These are phyloP conservation scores for Pezicula rhizophila DNA, from an alignment of 2,329 filamentous ascomycete species.

Conservation along the genomic window DNA sequence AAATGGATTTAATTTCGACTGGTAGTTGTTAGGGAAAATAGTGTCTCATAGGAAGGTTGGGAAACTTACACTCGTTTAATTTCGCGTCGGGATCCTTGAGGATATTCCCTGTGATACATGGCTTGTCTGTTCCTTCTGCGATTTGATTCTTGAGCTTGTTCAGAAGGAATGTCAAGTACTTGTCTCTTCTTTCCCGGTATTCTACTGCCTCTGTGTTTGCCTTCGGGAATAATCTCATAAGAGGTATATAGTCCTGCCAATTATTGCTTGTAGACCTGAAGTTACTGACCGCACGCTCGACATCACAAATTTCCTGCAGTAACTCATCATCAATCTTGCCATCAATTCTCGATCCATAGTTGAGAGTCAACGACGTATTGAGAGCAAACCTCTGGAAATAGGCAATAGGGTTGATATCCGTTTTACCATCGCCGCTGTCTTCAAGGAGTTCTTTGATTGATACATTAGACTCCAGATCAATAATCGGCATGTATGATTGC, in stretches of 20 bases:
- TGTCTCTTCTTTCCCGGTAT: constrained; percentile 63
- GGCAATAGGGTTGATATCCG: constrained; percentile 63
- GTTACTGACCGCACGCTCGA: constrained; percentile 70
- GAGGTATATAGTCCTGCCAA: constrained; percentile 78
- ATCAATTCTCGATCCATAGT: constrained; percentile 72
- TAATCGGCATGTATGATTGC: constrained; percentile 75
- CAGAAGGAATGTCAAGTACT: constrained; percentile 55
- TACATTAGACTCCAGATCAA: constrained; percentile 68
- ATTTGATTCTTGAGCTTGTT: constrained; percentile 56
- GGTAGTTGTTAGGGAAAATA: constrained; percentile 32
- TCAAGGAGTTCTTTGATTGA: constrained; percentile 67
- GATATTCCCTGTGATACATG: constrained; percentile 66
- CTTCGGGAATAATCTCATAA: constrained; percentile 59
- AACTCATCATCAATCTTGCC: constrained; percentile 62
- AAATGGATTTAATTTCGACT: constrained; percentile 76
- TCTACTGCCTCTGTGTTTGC: constrained; percentile 57
- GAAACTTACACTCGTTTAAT: constrained; percentile 52
- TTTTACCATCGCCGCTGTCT: constrained; percentile 54
- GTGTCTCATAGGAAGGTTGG: constrained; percentile 20
- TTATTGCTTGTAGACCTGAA: constrained; percentile 77
- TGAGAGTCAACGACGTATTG: constrained; percentile 71
- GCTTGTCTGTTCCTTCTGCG: constrained; percentile 56
- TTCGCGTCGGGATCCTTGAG: constrained; percentile 54
- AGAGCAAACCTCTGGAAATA: constrained; percentile 73
- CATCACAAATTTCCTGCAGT: constrained; percentile 66